phyloP scores from a whole-genome alignment of 306 rosid species.

The Mucuna pruriens region DNA sequence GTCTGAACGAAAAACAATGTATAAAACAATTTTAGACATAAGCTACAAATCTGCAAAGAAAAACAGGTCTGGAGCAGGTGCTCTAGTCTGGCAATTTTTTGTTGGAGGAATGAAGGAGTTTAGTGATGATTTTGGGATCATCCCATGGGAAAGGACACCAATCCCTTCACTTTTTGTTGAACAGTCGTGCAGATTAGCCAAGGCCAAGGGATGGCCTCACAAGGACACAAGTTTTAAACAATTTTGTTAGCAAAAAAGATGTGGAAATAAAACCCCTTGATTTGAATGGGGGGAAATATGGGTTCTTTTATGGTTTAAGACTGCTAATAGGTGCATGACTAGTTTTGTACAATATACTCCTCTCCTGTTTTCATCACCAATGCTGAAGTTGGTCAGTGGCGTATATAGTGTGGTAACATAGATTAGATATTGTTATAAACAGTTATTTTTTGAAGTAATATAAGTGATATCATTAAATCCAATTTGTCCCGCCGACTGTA shows the following conservation, averaged over 20 bases:
- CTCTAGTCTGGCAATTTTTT: conserved; percentile 86
- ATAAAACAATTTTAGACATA: conserved; percentile 59
- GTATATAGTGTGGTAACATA: conserved; percentile 50
- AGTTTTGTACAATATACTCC: conserved; percentile 41
- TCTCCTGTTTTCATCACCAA: conserved; percentile 30
- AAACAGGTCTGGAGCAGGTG: conserved; percentile 77
- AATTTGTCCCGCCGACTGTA: neutral
- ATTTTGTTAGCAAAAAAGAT: conserved; percentile 50
- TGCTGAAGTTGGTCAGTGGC: conserved; percentile 36
- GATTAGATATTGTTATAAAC: conserved; percentile 26
- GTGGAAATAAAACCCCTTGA: conserved; percentile 37
- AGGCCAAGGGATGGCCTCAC: conserved; percentile 55
- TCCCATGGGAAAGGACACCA: conserved; percentile 70
- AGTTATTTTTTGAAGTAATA: conserved; percentile 11
- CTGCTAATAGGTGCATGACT: conserved; percentile 32
- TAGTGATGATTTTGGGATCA: conserved; percentile 83
- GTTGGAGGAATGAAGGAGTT: conserved; percentile 82
- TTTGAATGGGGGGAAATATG: conserved; percentile 15
- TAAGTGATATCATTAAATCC: neutral
- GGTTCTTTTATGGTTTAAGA: conserved; percentile 32
- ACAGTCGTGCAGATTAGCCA: conserved; percentile 84
- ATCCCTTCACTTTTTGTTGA: conserved; percentile 55
- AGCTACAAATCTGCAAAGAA: conserved; percentile 83
- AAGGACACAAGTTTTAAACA: conserved; percentile 53
- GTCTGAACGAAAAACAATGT: conserved; percentile 66